A percentile compares a stretch with the other conserved stretches of the same genome.
phyloP scores from a whole-genome alignment of 352 stramenopile genomes.

The Pythium monospermum region DNA sequence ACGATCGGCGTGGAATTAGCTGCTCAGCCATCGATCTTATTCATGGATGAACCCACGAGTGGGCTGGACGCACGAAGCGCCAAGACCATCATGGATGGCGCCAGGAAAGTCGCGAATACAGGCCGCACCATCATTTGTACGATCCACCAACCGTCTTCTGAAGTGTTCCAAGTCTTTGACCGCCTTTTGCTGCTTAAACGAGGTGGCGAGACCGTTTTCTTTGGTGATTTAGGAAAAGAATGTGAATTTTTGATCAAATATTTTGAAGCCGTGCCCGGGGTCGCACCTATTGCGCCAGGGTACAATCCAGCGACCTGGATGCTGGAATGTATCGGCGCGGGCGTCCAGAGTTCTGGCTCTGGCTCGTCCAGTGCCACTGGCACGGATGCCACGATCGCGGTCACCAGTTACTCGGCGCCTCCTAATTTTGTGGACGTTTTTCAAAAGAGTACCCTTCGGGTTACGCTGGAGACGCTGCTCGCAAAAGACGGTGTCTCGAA shows the following conservation, averaged over 20 bases:
- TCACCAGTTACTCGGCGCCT: too few species aligned
- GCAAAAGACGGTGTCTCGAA: conserved; percentile 2
- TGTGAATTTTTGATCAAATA: conserved; percentile 3
- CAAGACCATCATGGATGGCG: conserved; percentile 46
- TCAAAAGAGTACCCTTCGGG: conserved; percentile 2
- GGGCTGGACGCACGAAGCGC: conserved; percentile 14
- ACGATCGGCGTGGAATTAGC: conserved; percentile 28
- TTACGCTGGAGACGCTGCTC: conserved; percentile 9
- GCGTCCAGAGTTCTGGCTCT: too few species aligned
- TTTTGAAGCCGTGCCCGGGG: not conserved
- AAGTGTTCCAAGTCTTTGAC: conserved; percentile 15
- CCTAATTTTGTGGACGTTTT: conserved; percentile 12
- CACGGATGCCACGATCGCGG: too few species aligned
- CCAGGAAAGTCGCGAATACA: conserved; percentile 60
- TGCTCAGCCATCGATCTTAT: conserved; percentile 26
- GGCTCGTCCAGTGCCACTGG: too few species aligned
- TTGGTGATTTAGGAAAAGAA: conserved; percentile 1
- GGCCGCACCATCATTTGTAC: conserved; percentile 76
- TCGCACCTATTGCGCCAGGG: not conserved
- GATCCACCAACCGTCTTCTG: conserved; percentile 22
- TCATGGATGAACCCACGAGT: conserved; percentile 21
- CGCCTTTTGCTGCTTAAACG: conserved; percentile 4
- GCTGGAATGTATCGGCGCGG: conserved; percentile 2
- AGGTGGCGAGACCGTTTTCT: conserved; percentile 2
- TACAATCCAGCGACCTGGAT: too few species aligned